phyloP scores from a whole-genome alignment of 805 yeast genomes.

The Jamesozyma hellenica region DNA sequence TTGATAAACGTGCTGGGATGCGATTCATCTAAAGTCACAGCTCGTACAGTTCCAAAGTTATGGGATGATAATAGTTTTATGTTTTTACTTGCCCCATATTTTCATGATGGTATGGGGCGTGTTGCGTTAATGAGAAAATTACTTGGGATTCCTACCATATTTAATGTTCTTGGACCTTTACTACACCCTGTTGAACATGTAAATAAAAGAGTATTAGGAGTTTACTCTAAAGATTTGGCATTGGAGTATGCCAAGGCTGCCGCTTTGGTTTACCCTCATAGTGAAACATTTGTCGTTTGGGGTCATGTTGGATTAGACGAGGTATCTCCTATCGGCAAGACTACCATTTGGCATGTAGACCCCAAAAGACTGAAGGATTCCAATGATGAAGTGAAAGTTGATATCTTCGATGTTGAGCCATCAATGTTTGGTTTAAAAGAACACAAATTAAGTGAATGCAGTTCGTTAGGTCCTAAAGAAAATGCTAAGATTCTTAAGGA shows the following conservation, averaged over 20 bases:
- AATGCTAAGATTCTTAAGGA: conserved; percentile 52
- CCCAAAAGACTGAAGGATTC: conserved; percentile 12
- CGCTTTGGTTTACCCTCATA: conserved; percentile 37
- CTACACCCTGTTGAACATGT: conserved; percentile 78
- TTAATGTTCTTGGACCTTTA: conserved; percentile 89
- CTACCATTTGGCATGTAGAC: conserved; percentile 68
- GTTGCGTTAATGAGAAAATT: conserved; percentile 71
- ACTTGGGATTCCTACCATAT: conserved; percentile 84
- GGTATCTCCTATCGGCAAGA: conserved; percentile 78
- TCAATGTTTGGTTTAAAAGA: conserved; percentile 71
- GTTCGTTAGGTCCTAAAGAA: conserved; percentile 77
- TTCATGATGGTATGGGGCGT: conserved; percentile 82
- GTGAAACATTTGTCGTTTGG: conserved; percentile 77
- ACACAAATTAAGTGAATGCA: conserved; percentile 57
- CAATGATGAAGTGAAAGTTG: conserved; percentile 14
- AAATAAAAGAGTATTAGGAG: conserved; percentile 79
- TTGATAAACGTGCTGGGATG: conserved; percentile 72
- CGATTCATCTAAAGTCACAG: conserved; percentile 61
- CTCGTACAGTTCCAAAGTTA: conserved; percentile 47
- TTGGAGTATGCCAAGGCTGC: conserved; percentile 78
- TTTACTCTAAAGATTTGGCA: conserved; percentile 70
- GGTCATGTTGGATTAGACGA: conserved; percentile 91
- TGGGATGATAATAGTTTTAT: conserved; percentile 39
- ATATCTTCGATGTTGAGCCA: conserved; percentile 47
- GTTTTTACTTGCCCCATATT: conserved; percentile 86